phyloP scores from a whole-genome alignment of 768 basidiomycete genomes.

The Leccinellum luteum region DNA sequence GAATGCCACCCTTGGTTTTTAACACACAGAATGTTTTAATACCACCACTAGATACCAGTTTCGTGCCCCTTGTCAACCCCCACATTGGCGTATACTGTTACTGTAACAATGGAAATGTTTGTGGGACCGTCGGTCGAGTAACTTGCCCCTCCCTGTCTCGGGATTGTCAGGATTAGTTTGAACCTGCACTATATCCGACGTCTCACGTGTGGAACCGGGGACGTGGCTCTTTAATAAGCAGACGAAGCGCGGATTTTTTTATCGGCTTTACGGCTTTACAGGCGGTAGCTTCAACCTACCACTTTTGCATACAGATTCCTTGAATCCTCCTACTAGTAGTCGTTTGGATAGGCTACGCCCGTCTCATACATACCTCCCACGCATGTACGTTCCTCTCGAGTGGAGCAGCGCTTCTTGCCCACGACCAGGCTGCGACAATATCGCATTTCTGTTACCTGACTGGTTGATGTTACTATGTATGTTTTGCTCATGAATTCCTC shows the following conservation, averaged over 20 bases:
- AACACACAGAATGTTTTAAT: conserved; percentile 16
- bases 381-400: background rate
- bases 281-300: background rate
- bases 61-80: background rate
- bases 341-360: background rate
- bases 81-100: background rate
- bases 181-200: background rate
- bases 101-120: conserved; percentile 2
- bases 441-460: background rate
- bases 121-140: background rate
- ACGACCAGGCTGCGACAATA: background rate
- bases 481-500: background rate
- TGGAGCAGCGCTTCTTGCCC: background rate
- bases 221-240: background rate
- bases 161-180: background rate
- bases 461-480: background rate
- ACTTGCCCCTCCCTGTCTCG: background rate
- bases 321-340: no score
- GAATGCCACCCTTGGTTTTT: conserved; percentile 8
- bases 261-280: no score
- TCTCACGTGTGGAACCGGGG: background rate
- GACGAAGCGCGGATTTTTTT: background rate
- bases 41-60: conserved; percentile 8
- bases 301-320: background rate
- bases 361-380: background rate